A percentile compares a stretch with the other conserved stretches of the same genome.
These are phyloP conservation scores for Dactylella cylindrospora DNA, from an alignment of 2,329 filamentous ascomycete species.

Conservation along the genomic window DNA sequence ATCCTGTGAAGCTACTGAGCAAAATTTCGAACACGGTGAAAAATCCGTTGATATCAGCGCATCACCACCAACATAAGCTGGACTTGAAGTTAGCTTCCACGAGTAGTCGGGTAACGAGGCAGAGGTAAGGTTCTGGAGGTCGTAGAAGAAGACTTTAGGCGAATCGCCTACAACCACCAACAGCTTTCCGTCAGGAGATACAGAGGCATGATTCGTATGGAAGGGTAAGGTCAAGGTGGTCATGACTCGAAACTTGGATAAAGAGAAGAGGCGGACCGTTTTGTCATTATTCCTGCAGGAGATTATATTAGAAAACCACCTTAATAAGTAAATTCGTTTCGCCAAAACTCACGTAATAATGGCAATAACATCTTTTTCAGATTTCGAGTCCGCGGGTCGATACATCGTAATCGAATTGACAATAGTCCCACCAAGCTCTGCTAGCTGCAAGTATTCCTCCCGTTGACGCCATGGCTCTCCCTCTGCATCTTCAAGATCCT, in stretches of 20 bases:
- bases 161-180: conserved; percentile 86
- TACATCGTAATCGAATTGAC: conserved; percentile 69
- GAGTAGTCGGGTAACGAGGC: conserved; percentile 36
- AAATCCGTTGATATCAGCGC: conserved; percentile 68
- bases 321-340: background rate
- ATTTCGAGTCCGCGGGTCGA: conserved; percentile 56
- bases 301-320: conserved; percentile 60
- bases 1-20: conserved; percentile 77
- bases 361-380: conserved; percentile 60
- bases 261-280: conserved; percentile 78
- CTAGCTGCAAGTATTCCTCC: conserved; percentile 42
- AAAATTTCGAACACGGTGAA: conserved; percentile 68
- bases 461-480: conserved; percentile 19
- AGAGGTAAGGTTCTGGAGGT: conserved; percentile 51
- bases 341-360: conserved; percentile 54
- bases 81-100: conserved; percentile 46
- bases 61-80: conserved; percentile 56
- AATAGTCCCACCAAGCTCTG: conserved; percentile 63
- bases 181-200: conserved; percentile 81
- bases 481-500: conserved; percentile 22
- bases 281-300: conserved; percentile 81
- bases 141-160: conserved; percentile 80
- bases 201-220: conserved; percentile 88
- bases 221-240: conserved; percentile 74
- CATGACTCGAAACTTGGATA: conserved; percentile 68